Evolutionary conservation across 306 rosid species (phyloP), one percentile per base, ranked within the genome.

Genomic region (Prosopis cineraria): DNA sequence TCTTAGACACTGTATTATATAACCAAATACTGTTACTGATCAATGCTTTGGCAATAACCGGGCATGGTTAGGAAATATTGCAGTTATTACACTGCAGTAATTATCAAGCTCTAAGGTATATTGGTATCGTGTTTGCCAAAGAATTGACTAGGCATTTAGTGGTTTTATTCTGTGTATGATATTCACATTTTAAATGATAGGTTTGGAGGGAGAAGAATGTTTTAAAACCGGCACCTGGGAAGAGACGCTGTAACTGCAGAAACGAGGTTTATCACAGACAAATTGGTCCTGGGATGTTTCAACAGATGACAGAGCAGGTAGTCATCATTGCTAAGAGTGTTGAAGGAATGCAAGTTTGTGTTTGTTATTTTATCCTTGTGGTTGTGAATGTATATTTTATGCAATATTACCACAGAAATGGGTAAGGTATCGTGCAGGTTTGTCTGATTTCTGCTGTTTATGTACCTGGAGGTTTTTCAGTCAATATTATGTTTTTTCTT

Each of bases 201-300:
- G 96, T 95, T 60, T 95, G 99, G 99, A 91, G 99, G 84, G 99
- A 95, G 88, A 95, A 95, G 81, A 95, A 93, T 59, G 80, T 91
- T 63, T 6, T 95, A 59, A 95, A 95, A 86, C 58, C 97, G 39
- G 98, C 99, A 73, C 98, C 97, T 39, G 99, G 99, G 43, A 95
- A 93, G 85, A 91, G 99, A 84, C 88, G 91, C 58, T 95, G 99
- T 83, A 95, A 95, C 81, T 95, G 99, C 84, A 87, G 98, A 86
- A 91, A 93, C 64, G 98, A 95, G 89, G 99, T 95, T 70, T 87
- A 95, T 72, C 99, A 95, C 90, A 90, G 83, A 86, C 99, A 95
- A 84, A 91, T 95, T 77, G 99, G 99, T 63, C 99, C 99, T 19
- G 99, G 99, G 69, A 95, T 95, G 99, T 95, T 87, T 82, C 99